Evolutionary conservation across 2,329 filamentous ascomycete species (phyloP).

Genomic region (Calonectria pseudoreteaudii): DNA sequence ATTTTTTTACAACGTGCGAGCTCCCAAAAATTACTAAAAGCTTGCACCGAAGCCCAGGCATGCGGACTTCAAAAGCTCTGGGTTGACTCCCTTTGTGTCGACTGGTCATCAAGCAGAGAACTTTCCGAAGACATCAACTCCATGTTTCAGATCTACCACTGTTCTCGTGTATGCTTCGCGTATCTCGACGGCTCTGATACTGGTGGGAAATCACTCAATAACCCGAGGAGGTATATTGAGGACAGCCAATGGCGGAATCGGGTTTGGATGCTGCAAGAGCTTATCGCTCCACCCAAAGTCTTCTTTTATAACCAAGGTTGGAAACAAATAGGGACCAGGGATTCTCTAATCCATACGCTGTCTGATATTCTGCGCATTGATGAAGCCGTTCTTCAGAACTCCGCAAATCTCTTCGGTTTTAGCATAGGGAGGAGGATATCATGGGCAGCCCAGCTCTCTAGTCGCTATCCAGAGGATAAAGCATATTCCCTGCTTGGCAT

Average conservation of each 20-base stretch:
- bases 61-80: not conserved
- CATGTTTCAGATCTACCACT: not conserved
- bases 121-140: not conserved
- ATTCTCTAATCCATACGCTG: not conserved
- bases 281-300: not conserved
- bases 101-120: not conserved
- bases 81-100: not conserved
- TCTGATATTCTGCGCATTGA: not conserved
- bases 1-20: not conserved
- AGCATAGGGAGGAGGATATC: not conserved
- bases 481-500: conserved; percentile 46
- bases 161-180: not conserved
- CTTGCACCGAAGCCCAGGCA: not conserved
- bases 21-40: not conserved
- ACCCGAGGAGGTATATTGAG: not conserved
- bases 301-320: not conserved
- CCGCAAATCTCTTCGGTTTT: not conserved
- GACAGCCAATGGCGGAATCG: not conserved
- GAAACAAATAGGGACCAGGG: not conserved
- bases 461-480: conserved; percentile 38
- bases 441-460: not conserved
- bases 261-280: not conserved
- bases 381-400: not conserved
- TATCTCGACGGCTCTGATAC: not conserved
- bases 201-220: no score